phyloP scores from a whole-genome alignment of 306 rosid genomes.

The Cucurbita pepo region DNA sequence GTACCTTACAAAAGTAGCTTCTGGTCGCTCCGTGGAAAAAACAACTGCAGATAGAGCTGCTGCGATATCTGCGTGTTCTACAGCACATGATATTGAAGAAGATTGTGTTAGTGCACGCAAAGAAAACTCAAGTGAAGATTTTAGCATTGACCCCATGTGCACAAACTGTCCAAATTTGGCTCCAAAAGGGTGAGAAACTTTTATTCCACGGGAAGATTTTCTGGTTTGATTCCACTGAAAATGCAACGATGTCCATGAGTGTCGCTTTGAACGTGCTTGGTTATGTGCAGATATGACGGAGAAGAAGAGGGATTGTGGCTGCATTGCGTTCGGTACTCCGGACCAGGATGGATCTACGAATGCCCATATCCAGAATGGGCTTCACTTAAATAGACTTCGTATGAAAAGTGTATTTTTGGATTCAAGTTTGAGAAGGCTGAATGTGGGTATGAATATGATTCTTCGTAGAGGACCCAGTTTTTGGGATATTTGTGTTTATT shows the following conservation, averaged over 20 bases:
- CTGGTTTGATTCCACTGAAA: background rate
- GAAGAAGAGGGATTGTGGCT: constrained; percentile 72
- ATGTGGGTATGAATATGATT: background rate
- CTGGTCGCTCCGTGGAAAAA: constrained; percentile 26
- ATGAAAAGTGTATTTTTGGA: background rate
- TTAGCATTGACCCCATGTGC: constrained; percentile 68
- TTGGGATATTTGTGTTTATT: background rate
- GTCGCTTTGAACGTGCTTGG: background rate
- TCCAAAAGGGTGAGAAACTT: constrained; percentile 54
- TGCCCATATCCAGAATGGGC: constrained; percentile 86
- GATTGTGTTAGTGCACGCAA: constrained; percentile 15
- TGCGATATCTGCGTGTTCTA: constrained; percentile 19
- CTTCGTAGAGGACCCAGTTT: background rate
- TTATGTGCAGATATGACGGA: constrained; percentile 39
- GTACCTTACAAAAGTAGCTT: constrained; percentile 39
- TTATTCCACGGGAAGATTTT: background rate
- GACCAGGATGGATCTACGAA: constrained; percentile 74
- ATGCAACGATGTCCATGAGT: background rate
- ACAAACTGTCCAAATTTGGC: constrained; percentile 81
- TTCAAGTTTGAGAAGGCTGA: background rate
- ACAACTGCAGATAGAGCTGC: constrained; percentile 49
- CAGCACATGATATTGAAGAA: constrained; percentile 14
- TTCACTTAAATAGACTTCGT: constrained; percentile 15
- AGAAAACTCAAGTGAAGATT: constrained; percentile 28
- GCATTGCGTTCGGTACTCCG: constrained; percentile 56